phyloP scores from a whole-genome alignment of 2,329 filamentous ascomycete species.

The Thermoascus crustaceus region DNA sequence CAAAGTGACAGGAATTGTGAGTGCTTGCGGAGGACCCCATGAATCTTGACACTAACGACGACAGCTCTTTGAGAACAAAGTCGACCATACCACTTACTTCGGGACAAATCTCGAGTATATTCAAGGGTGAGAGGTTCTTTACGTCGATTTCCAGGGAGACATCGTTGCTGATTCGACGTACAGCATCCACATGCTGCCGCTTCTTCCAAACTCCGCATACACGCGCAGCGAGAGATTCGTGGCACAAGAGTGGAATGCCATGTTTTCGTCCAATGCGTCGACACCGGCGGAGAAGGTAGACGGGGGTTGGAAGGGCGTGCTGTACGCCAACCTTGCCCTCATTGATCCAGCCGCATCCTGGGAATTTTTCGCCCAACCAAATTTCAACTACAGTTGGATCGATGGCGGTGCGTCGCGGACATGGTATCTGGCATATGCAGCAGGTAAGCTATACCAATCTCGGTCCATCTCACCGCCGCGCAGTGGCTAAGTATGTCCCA shows the following conservation, averaged over 20 bases:
- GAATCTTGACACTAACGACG: conserved; percentile 38
- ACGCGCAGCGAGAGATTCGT: conserved; percentile 64
- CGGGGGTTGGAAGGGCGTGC: conserved; percentile 77
- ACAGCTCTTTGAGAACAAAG: conserved; percentile 83
- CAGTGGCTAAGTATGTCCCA: too few relatives aligned
- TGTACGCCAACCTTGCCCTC: conserved; percentile 75
- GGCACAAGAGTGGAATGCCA: conserved; percentile 69
- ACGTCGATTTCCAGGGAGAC: too few relatives aligned
- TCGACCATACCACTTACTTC: conserved; percentile 89
- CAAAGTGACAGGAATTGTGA: conserved; percentile 54
- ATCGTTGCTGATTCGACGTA: conserved; percentile 26
- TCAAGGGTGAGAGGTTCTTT: conserved; percentile 48
- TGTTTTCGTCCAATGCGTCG: conserved; percentile 62
- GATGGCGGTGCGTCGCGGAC: conserved; percentile 74
- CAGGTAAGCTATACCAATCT: conserved; percentile 52
- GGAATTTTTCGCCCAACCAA: conserved; percentile 60
- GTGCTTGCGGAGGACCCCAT: conserved; percentile 28
- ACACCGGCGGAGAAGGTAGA: conserved; percentile 48
- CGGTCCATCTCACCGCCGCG: too few relatives aligned
- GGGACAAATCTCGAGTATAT: conserved; percentile 64
- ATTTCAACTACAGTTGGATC: conserved; percentile 58
- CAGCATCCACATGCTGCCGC: conserved; percentile 77
- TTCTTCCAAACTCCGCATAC: conserved; percentile 60
- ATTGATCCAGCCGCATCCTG: conserved; percentile 63
- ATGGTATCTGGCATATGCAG: conserved; percentile 76